A percentile compares a stretch with the other conserved stretches of the same genome.
Conservation (phyloP, 2,329 filamentous ascomycete genomes). For the Pseudocercospora vitis region DNA sequence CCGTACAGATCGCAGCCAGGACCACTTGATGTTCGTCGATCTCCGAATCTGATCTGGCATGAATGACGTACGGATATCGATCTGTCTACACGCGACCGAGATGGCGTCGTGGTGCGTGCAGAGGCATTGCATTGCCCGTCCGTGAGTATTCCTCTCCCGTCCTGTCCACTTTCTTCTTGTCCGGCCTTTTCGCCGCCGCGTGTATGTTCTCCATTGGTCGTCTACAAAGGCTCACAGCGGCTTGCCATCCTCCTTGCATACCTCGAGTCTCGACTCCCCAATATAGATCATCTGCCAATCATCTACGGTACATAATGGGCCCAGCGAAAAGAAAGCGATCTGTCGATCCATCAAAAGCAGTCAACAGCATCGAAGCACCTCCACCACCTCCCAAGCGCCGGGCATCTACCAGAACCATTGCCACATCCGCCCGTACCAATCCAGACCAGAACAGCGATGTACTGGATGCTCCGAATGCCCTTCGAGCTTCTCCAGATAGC, state of each 20-base stretch:
- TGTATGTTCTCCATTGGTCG: constrained; percentile 6
- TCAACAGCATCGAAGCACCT: constrained; percentile 4
- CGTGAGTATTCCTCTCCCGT: background rate
- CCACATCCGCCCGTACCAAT: constrained; percentile 26
- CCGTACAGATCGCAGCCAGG: constrained; percentile 1
- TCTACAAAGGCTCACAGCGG: constrained; percentile 4
- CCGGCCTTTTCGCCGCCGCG: background rate
- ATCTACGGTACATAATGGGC: constrained; percentile 19
- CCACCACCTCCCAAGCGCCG: constrained; percentile 19
- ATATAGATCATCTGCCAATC: background rate
- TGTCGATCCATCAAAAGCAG: constrained; percentile 11
- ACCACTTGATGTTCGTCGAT: background rate
- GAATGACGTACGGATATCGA: background rate
- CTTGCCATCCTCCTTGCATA: background rate
- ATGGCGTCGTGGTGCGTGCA: constrained; percentile 2
- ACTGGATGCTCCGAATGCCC: constrained; percentile 44
- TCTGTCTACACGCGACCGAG: background rate
- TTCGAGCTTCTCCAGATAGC: constrained; percentile 47
- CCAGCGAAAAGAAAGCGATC: constrained; percentile 32
- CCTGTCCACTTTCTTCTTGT: background rate
- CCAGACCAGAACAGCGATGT: constrained; percentile 42
- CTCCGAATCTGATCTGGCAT: constrained; percentile 1
- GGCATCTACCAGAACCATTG: constrained; percentile 15
- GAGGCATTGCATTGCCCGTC: background rate
- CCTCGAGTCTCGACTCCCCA: no score